Evolutionary conservation across 2,329 filamentous ascomycete species (phyloP).

Genomic region (Sclerotinia trifoliorum): DNA sequence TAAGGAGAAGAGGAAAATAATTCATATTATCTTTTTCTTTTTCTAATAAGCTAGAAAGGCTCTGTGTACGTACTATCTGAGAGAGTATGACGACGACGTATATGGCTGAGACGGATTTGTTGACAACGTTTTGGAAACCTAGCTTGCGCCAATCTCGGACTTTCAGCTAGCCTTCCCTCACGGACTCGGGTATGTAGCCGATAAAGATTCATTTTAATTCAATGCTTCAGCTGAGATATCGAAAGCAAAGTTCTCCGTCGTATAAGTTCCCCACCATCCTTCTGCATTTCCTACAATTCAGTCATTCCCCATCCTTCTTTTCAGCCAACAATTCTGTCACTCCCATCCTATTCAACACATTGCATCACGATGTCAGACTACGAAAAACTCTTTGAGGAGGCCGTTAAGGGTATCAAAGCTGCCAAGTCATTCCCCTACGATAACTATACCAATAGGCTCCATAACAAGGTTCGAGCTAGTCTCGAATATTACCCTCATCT

Average conservation of each 20-base stretch:
- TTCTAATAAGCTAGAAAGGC: too few relatives aligned
- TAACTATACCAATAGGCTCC: background rate
- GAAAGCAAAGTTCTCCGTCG: background rate
- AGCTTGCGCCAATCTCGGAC: too few relatives aligned
- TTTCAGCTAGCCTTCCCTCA: background rate
- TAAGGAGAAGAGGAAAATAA: too few relatives aligned
- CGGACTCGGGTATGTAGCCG: background rate
- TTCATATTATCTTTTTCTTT: too few relatives aligned
- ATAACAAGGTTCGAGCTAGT: slow-evolving; percentile 5
- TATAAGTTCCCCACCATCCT: background rate
- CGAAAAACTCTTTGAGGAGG: background rate
- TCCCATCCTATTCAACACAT: background rate
- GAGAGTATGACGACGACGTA: too few relatives aligned
- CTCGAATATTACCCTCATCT: too few relatives aligned
- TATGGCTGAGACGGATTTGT: too few relatives aligned
- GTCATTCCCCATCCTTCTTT: background rate
- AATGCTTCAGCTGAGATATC: background rate
- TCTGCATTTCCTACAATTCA: too few relatives aligned
- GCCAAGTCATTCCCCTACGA: background rate
- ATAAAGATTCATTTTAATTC: background rate
- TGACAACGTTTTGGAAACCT: too few relatives aligned
- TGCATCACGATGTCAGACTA: slow-evolving; percentile 4
- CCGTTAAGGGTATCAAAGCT: background rate
- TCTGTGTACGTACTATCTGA: too few relatives aligned
- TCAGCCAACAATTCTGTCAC: background rate